Evolutionary conservation across 2,329 filamentous ascomycete genomes (phyloP), one percentile per base, ranked within the genome.

Genomic region (Thielaviopsis ethacetica): DNA sequence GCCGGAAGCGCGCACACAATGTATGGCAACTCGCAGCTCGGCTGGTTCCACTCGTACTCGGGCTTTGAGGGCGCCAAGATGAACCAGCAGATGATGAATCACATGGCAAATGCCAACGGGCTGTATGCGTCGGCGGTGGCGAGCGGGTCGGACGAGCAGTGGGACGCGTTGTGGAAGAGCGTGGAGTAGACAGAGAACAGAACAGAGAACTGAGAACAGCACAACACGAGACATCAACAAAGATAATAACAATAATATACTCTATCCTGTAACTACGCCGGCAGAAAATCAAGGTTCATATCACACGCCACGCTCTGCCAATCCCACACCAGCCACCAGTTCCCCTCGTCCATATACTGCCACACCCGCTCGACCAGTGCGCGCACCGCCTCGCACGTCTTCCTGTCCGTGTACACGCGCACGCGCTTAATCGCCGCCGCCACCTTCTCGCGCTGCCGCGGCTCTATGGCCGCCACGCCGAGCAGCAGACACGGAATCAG

Each of bases 291-390:
- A 41, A 83, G 71, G 0, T 71, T 73, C 68, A 82, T 74, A 7
- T 70, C 65, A 57, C 72, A 69, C 1, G 80, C 80, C 27, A 83
- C 73, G 3, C 71, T 71, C 62, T 83, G 80, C 81, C 81, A 84
- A 66, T 85, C 82, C 82, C 82, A 85, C 7, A 78, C 79, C 19
- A 73, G 72, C 26, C 72, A 64, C 76, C 79, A 83, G 55, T 83
- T 77, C 21, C 76, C 78, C 10, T 68, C 67, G 26, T 77, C 78
- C 79, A 84, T 83, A 22, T 79, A 71, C 22, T 71, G 68, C 81
- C 81, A 84, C 2, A 84, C 71, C 63, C 78, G 75, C 63, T 81
- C 76, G 13, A 84, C 72, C 1, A 84, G 67, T 61, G 79, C 71
- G 17, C 71, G 62, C 2, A 77, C 76, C 13, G 75, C 72, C 62